Evolutionary conservation across 164 flowering plant species (phyloP), one percentile per base, ranked within the genome.

Genomic region (Saururus chinensis): DNA sequence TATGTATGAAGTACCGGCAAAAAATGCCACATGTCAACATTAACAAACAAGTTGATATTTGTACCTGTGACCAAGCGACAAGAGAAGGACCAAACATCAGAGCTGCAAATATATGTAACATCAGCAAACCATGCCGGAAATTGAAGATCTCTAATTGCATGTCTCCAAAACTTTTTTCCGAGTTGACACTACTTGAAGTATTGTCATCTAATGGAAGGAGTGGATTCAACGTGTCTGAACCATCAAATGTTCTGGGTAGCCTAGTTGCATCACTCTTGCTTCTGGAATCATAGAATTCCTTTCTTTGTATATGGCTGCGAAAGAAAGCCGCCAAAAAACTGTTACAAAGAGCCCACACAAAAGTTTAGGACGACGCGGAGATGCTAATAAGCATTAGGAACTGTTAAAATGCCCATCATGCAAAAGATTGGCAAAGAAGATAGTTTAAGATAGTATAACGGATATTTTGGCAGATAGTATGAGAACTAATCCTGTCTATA

Each of bases 71-170:
- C 95, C 97, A 95, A 64, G 97, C 89, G 22, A 76, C 79, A 51
- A 89, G 74, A 45, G 99, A 91, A 2, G 99, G 99, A 21, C 74
- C 81, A 77, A 95, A 89, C 96, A 87, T 84, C 49, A 87, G 73
- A 16, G 80, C 57, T 40, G 93, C 88, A 37, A 87, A 69, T 68
- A 87, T 70, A 75, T 95, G 93, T 67, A 95, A 73, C 25, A 83
- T 70, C 58, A 95, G 76, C 79, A 89, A 68, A 56, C 92, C 96
- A 72, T 88, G 97, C 49, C 80, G 81, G 65, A 83, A 85, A 66
- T 89, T 82, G 77, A 95, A 95, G 62, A 81, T 75, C 74, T 91
- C 97, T 64, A 87, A 57, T 67, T 90, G 97, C 22, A 88, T 82
- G 42, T 90, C 96, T 54, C 77, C 71, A 68, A 75, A 93, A 78